Percentiles rank a stretch among this genome's conserved stretches.
Conservation (phyloP, 1,284 basidiomycete genomes). For the Cutaneotrichosporon sp. region DNA sequence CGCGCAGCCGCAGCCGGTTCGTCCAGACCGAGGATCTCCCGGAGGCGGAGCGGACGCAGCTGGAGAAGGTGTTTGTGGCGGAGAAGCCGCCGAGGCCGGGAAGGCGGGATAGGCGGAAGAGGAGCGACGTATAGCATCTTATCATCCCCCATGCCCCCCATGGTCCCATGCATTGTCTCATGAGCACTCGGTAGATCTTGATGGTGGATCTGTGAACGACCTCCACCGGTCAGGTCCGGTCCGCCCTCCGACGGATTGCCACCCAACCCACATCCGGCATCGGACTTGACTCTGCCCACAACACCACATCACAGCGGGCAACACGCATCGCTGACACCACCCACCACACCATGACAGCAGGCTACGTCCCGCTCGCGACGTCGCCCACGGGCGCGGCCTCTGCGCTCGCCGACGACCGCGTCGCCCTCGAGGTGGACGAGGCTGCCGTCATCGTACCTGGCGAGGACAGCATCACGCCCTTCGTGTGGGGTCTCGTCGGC, state of each 20-base stretch:
- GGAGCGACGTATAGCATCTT: too few relatives aligned
- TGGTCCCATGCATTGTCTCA: too few relatives aligned
- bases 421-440: constrained; percentile 27
- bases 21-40: background rate
- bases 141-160: too few relatives aligned
- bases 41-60: background rate
- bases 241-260: background rate
- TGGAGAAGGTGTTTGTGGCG: background rate
- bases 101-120: too few relatives aligned
- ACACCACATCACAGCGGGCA: background rate
- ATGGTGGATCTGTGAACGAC: too few relatives aligned
- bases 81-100: background rate
- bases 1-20: background rate
- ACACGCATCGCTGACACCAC: background rate
- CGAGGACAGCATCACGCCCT: constrained; percentile 35
- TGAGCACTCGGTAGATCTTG: too few relatives aligned
- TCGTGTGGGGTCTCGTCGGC: constrained; percentile 39
- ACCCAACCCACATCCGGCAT: constrained; percentile 3
- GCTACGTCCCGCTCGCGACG: constrained; percentile 7
- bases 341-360: background rate
- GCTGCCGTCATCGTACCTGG: constrained; percentile 31
- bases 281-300: background rate
- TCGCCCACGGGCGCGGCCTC: background rate
- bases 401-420: constrained; percentile 2
- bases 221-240: constrained; percentile 6